Base-by-base conservation (phyloP, 345 rosid species). In the Rhizophora apiculata region DNA sequence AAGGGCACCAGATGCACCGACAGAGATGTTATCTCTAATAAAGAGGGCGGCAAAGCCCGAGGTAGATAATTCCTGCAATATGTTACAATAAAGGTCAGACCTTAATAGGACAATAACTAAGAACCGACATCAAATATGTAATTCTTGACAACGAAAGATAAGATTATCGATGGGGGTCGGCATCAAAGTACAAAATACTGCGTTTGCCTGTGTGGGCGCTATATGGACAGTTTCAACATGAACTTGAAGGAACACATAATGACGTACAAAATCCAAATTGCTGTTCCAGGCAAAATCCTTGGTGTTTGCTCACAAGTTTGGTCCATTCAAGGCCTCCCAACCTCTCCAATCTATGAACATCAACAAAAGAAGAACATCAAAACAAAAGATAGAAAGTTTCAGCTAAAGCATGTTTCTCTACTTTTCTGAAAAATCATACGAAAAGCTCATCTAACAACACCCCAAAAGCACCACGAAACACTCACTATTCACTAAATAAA, bases 211-310 rank as follows among this genome's bases (percentile, higher is more conserved):
- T 39, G 48, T 39, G 48, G 10, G 15, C 11, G 15, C 4, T 39
- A 11, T 5, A 16, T 20, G 18, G 10, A 27, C 15, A 7, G 15
- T 21, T 27, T 2, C 62, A 39, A 60, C 19, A 7, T 21, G 31
- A 52, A 54, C 37, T 20, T 55, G 18, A 36, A 8, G 8, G 5
- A 51, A 54, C 37, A 2, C 9, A 7, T 34, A 13, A 57, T 31
- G 20, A 57, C 74, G 8, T 72, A 76, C 80, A 67, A 10, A 76
- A 76, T 15, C 76, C 75, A 31, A 76, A 76, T 49, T 76, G 72
- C 68, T 76, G 80, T 68, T 76, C 80, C 5, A 76, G 72, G 19
- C 80, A 69, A 63, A 72, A 76, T 62, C 72, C 80, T 24, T 72
- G 69, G 31, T 72, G 76, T 60, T 56, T 6, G 3, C 63, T 63